Conservation (phyloP, 192 early-diverging fungal genomes). For the Radiomyces spectabilis region DNA sequence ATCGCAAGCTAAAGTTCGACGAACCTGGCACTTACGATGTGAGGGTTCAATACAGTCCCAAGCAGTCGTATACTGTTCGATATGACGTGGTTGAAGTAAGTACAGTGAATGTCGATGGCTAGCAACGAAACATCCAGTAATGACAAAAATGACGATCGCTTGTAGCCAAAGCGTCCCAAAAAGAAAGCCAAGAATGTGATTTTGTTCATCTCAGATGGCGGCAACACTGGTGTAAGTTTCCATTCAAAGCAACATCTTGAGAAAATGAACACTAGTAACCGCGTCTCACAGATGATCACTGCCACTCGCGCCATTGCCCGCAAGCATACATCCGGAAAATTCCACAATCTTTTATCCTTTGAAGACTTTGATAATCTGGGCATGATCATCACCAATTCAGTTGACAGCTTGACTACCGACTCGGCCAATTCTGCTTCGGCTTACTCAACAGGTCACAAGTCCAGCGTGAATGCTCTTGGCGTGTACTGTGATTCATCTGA, state of each 20-base stretch:
- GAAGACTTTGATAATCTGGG: constrained; percentile 45
- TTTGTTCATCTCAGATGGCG: constrained; percentile 60
- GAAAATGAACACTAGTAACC: no score
- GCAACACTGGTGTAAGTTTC: constrained; percentile 44
- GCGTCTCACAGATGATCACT: no score
- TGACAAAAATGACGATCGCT: no score
- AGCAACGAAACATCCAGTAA: no score
- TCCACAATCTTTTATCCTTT: constrained; percentile 29
- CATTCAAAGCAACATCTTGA: no score
- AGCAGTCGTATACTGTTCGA: constrained; percentile 41
- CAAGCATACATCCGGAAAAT: constrained; percentile 52
- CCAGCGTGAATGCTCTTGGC: constrained; percentile 46
- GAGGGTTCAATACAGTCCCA: constrained; percentile 36
- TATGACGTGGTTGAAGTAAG: constrained; percentile 36
- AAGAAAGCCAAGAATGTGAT: constrained; percentile 58
- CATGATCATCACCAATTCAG: constrained; percentile 50
- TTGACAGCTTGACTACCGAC: constrained; percentile 59
- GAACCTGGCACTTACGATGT: constrained; percentile 43
- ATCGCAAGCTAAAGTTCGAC: constrained; percentile 33
- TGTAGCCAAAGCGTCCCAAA: constrained; percentile 18
- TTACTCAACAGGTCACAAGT: constrained; percentile 58
- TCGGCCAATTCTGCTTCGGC: constrained; percentile 62
- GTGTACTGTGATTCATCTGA: constrained; percentile 56
- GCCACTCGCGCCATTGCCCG: constrained; percentile 53
- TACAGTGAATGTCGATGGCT: no score